These are phyloP conservation scores for Yarrowia alimentaria DNA, from an alignment of 805 yeast genomes.

Conservation along the genomic window DNA sequence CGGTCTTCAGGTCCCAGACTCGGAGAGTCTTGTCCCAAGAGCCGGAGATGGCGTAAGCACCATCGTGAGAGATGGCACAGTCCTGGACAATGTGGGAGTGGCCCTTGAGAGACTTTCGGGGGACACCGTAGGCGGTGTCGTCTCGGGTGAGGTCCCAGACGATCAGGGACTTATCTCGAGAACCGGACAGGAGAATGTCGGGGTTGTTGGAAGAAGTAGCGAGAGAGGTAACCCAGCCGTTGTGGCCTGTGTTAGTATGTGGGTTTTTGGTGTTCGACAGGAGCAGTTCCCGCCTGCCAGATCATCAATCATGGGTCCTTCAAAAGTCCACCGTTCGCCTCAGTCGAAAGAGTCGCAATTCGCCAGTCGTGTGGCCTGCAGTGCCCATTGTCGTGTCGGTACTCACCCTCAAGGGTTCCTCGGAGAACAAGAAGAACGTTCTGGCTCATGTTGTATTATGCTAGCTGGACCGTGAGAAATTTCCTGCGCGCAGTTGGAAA, in stretches of 20 bases:
- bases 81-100: slow-evolving; percentile 99
- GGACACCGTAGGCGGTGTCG: slow-evolving; percentile 96
- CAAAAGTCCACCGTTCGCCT: too few species aligned
- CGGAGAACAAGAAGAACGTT: slow-evolving; percentile 96
- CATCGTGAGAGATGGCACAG: slow-evolving; percentile 96
- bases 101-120: slow-evolving; percentile 95
- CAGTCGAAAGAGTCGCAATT: too few species aligned
- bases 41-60: slow-evolving; percentile 95
- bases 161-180: slow-evolving; percentile 98
- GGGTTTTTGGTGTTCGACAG: not conserved
- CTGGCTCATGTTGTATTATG: slow-evolving; percentile 36
- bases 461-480: slow-evolving; percentile 26
- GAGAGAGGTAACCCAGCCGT: slow-evolving; percentile 97
- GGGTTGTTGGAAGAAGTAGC: slow-evolving; percentile 98
- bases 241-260: slow-evolving; percentile 51
- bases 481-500: slow-evolving; percentile 25
- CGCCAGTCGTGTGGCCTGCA: not conserved
- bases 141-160: slow-evolving; percentile 97
- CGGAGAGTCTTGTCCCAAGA: slow-evolving; percentile 99
- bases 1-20: slow-evolving; percentile 95
- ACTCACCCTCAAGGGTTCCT: slow-evolving; percentile 94
- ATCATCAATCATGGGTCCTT: too few species aligned
- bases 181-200: slow-evolving; percentile 95
- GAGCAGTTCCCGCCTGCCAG: too few species aligned
- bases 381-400: not conserved